Percentiles rank a stretch among this genome's conserved stretches.
Conservation (phyloP, 1,284 basidiomycete species). For the Amylostereum areolatum region DNA sequence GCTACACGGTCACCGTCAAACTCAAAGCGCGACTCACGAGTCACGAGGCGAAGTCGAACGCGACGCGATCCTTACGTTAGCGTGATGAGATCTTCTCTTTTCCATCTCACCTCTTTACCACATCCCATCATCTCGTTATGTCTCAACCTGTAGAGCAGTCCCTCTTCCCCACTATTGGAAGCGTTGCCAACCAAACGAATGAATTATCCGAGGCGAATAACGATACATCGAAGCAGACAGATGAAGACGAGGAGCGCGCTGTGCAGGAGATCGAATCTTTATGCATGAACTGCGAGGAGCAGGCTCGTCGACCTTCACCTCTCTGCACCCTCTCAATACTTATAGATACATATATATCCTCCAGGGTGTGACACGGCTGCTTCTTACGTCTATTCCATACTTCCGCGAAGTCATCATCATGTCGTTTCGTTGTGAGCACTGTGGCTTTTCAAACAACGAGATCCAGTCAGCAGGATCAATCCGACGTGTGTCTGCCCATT, state of each 20-base stretch:
- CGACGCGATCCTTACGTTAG: too few relatives aligned
- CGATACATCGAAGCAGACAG: slow-evolving; percentile 20
- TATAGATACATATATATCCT: slow-evolving; percentile 16
- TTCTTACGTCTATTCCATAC: slow-evolving; percentile 94
- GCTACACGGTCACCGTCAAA: too few relatives aligned
- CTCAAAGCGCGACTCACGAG: too few relatives aligned
- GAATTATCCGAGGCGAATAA: slow-evolving; percentile 21
- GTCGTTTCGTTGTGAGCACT: slow-evolving; percentile 94
- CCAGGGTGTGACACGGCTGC: slow-evolving; percentile 85
- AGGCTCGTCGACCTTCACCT: slow-evolving; percentile 46
- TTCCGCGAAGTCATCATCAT: slow-evolving; percentile 95
- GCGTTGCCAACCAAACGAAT: slow-evolving; percentile 35
- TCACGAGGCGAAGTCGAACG: too few relatives aligned
- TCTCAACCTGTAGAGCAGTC: slow-evolving; percentile 13
- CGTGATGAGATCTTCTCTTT: too few relatives aligned
- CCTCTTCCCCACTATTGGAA: slow-evolving; percentile 44
- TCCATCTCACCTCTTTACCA: too few relatives aligned
- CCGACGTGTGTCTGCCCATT: slow-evolving; percentile 52
- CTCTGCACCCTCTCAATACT: slow-evolving; percentile 3
- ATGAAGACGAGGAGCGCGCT: slow-evolving; percentile 52
- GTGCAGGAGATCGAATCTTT: slow-evolving; percentile 86
- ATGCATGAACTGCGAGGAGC: slow-evolving; percentile 91
- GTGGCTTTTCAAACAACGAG: slow-evolving; percentile 89
- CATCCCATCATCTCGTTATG: slow-evolving; percentile 12
- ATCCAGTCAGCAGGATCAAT: slow-evolving; percentile 90